These are phyloP conservation scores for Cladophialophora carrionii DNA, from an alignment of 2,329 filamentous ascomycete genomes.

Conservation along the genomic window DNA sequence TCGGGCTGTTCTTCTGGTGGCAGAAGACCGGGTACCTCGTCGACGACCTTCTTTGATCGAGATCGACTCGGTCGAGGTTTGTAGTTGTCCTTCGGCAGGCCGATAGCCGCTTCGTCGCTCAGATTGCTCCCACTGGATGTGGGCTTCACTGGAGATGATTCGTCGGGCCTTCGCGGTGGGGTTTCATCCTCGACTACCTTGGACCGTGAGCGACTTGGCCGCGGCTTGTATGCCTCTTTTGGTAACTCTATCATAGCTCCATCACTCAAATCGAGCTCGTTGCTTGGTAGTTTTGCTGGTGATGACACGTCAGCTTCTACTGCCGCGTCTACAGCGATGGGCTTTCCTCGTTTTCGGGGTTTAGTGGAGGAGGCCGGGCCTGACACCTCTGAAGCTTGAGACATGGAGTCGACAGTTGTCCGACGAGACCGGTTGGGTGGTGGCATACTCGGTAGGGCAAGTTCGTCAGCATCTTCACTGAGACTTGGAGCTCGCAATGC, in stretches of 20 bases:
- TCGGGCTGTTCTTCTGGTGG: not conserved
- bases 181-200: conserved; percentile 27
- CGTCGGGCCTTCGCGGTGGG: not conserved
- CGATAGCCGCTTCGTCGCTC: conserved; percentile 37
- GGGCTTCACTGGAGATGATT: conserved; percentile 25
- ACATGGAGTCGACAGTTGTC: conserved; percentile 34
- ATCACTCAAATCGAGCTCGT: conserved; percentile 35
- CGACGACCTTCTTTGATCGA: conserved; percentile 30
- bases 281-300: conserved; percentile 28
- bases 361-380: conserved; percentile 19
- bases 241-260: conserved; percentile 37
- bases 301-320: conserved; percentile 14
- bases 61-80: conserved; percentile 38
- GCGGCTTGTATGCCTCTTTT: conserved; percentile 38
- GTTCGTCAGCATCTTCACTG: conserved; percentile 26
- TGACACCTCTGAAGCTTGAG: conserved; percentile 33
- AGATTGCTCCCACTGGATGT: conserved; percentile 34
- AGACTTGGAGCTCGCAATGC: conserved; percentile 20
- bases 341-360: conserved; percentile 27
- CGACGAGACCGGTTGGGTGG: conserved; percentile 18
- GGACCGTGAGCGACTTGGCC: conserved; percentile 37
- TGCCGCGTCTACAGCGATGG: conserved; percentile 8
- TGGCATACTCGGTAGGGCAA: conserved; percentile 15
- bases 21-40: conserved; percentile 13
- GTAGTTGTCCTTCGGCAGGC: conserved; percentile 38